Evolutionary conservation across 1,284 basidiomycete genomes (phyloP).

Genomic region (Ustilago bromivora): DNA sequence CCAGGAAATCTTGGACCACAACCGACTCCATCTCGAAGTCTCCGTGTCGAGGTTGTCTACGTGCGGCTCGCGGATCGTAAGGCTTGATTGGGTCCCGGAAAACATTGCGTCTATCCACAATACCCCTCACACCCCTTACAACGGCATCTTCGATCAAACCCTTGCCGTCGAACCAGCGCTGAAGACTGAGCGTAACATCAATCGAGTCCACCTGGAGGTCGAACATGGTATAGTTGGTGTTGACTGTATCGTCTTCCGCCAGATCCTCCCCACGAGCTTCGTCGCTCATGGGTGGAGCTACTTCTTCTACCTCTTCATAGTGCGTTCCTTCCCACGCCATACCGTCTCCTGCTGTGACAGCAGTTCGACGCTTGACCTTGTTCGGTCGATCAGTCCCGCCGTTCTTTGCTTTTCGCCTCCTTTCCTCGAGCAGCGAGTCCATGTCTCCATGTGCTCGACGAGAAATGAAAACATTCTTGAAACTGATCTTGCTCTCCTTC

Average conservation of each 20-base stretch:
- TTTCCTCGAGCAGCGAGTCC: constrained; percentile 50
- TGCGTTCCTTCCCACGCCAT: constrained; percentile 67
- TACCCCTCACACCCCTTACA: constrained; percentile 91
- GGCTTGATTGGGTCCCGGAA: constrained; percentile 84
- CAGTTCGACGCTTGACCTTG: constrained; percentile 49
- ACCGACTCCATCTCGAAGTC: constrained; percentile 94
- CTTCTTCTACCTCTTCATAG: constrained; percentile 62
- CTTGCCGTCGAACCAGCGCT: constrained; percentile 94
- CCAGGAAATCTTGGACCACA: constrained; percentile 88
- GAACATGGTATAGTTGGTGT: constrained; percentile 69
- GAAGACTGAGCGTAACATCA: constrained; percentile 93
- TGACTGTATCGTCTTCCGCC: constrained; percentile 50
- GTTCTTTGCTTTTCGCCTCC: constrained; percentile 24
- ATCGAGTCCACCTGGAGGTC: constrained; percentile 78
- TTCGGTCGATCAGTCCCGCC: constrained; percentile 22
- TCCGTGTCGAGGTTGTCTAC: constrained; percentile 79
- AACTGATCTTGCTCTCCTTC: constrained; percentile 93
- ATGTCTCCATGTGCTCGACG: constrained; percentile 75
- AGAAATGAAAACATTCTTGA: constrained; percentile 96
- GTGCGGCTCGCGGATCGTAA: constrained; percentile 82
- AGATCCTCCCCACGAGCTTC: constrained; percentile 56
- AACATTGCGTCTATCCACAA: constrained; percentile 90
- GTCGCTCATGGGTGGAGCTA: constrained; percentile 61
- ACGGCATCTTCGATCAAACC: constrained; percentile 91
- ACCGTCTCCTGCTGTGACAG: constrained; percentile 58